Conservation (phyloP, 208 protist genomes). For the Trypanosoma caninum region DNA sequence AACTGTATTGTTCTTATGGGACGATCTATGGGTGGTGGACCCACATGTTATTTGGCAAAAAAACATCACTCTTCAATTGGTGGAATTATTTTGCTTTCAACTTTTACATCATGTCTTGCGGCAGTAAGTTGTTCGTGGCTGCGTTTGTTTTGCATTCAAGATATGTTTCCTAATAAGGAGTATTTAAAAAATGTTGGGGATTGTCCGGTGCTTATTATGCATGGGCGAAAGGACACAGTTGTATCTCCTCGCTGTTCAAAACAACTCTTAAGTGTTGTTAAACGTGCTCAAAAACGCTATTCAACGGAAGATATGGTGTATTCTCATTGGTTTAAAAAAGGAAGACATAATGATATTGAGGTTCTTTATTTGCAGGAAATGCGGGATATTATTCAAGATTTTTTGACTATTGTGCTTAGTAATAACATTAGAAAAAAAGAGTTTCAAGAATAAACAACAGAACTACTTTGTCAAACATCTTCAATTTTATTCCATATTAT, state of each 20-base stretch:
- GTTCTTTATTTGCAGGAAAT: conserved; percentile 9
- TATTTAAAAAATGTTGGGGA: conserved; percentile 33
- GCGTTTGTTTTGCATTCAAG: conserved; percentile 26
- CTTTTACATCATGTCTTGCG: conserved; percentile 67
- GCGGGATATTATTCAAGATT: conserved; percentile 23
- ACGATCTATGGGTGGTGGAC: conserved; percentile 73
- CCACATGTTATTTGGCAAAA: conserved; percentile 66
- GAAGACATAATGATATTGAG: conserved; percentile 74
- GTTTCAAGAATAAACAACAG: no score
- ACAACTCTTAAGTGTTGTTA: conserved; percentile 31
- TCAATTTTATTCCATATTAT: no score
- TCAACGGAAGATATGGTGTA: neutral
- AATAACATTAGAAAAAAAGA: neutral
- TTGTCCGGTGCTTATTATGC: conserved; percentile 69
- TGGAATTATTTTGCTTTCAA: conserved; percentile 62
- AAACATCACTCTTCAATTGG: conserved; percentile 58
- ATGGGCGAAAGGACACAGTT: conserved; percentile 53
- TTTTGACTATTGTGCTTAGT: conserved; percentile 13
- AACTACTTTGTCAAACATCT: no score
- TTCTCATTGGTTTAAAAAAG: conserved; percentile 42
- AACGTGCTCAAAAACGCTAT: conserved; percentile 1
- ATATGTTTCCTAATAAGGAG: conserved; percentile 60
- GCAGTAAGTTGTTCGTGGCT: conserved; percentile 31
- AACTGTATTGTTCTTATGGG: conserved; percentile 57
- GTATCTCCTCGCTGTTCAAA: conserved; percentile 53